Evolutionary conservation across 2,329 filamentous ascomycete genomes (phyloP), one percentile per base, ranked within the genome.

Genomic region (Gnomoniopsis smithogilvyi): DNA sequence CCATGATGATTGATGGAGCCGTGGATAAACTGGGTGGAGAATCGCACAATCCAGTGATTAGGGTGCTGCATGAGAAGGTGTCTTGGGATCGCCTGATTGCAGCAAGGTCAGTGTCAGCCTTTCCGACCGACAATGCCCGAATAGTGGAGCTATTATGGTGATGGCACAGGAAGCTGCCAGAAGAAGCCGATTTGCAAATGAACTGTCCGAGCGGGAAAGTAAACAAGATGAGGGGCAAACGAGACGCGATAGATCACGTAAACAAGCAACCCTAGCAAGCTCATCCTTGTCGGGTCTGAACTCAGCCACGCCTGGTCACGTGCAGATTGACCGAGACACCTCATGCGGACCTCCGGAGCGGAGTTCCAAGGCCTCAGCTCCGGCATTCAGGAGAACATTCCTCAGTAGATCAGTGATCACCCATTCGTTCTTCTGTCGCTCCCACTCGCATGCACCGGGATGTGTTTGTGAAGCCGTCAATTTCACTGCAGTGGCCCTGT

Each of bases 231-330:
- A 61, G 55, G 56, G 59, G 46, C 38, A 34, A 26, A 30, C 15
- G 15, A 48, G 41, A 52, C 59, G 55, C 36, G 36, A 30, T 1
- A n/a, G 50, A 51, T 60, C 60, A 62, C 56, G 60, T 62, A 62
- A 62, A 62, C 57, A 62, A 54, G 19, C 53, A 62, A 52, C 60
- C 57, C 57, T 62, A 57, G 58, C 59, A 53, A 36, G 60, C 52
- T 30, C 55, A 41, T n/a, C 30, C 48, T 41, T 52, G 56, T 14
- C 24, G 60, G 60, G 60, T 62, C 60, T 59, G 56, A 8, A 21
- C 14, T 21, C 2, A 62, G 59, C 56, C 59, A 49, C 60, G 58
- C 60, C 56, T 56, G 54, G 56, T 62, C 60, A 62, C 57, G 52
- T 55, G 60, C 26, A 30, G 26, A 4, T 8, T 30, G 4, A 30